These are phyloP conservation scores for Pythium plurisporium DNA, from an alignment of 352 stramenopile genomes.

Conservation along the genomic window DNA sequence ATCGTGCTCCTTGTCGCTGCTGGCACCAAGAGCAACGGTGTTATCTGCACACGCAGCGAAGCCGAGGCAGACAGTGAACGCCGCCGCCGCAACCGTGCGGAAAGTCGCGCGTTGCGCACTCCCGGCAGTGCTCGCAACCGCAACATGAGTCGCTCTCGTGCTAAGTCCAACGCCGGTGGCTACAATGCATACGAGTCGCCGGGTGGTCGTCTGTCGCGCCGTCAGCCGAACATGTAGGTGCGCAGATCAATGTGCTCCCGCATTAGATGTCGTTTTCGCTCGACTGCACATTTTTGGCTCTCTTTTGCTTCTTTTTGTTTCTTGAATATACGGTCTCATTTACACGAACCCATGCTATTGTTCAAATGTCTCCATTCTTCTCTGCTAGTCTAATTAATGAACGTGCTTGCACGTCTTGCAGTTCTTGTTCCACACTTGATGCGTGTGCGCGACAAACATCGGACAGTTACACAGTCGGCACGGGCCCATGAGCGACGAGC, in stretches of 20 bases:
- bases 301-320: neutral
- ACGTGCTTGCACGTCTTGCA: conserved; percentile 66
- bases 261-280: too few species aligned
- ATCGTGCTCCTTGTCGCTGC: conserved; percentile 25
- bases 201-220: conserved; percentile 11
- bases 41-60: conserved; percentile 29
- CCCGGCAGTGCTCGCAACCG: conserved; percentile 25
- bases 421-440: conserved; percentile 58
- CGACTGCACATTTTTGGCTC: too few species aligned
- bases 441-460: conserved; percentile 58
- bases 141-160: conserved; percentile 24
- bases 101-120: conserved; percentile 25
- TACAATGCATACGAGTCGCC: conserved; percentile 24
- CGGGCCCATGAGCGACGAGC: conserved; percentile 47
- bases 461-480: conserved; percentile 42
- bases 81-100: conserved; percentile 19
- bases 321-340: neutral
- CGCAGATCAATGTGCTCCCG: too few species aligned
- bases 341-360: too few species aligned
- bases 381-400: conserved; percentile 28
- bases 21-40: conserved; percentile 19
- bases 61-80: conserved; percentile 21
- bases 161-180: conserved; percentile 19
- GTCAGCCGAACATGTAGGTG: conserved; percentile 6
- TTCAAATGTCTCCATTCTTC: neutral